Conservation (phyloP, 2,329 filamentous ascomycete genomes). For the Paradendryphiella salina region DNA sequence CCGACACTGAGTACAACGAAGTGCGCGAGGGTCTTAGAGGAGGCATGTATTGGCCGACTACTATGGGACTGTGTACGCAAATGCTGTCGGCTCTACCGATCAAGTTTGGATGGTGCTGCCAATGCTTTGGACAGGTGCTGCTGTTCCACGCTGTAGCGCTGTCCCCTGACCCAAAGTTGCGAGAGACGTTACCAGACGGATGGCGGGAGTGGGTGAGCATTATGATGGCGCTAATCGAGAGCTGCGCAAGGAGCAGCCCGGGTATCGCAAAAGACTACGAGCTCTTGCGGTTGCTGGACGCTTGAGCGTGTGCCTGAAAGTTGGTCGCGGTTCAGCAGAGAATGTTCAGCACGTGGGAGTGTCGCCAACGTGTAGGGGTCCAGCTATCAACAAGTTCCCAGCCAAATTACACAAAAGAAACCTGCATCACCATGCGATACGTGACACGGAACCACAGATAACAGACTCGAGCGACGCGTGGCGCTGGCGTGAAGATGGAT, state of each 20-base stretch:
- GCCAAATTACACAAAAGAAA: neutral
- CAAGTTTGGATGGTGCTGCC: constrained; percentile 47
- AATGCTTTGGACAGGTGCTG: constrained; percentile 45
- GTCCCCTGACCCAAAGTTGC: constrained; percentile 33
- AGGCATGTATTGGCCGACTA: constrained; percentile 46
- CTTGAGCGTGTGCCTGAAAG: neutral
- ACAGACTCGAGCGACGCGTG: neutral
- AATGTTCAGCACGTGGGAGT: neutral
- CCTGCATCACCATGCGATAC: constrained; percentile 2
- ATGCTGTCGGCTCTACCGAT: constrained; percentile 44
- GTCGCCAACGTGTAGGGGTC: neutral
- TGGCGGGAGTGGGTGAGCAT: constrained; percentile 45
- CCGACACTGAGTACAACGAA: constrained; percentile 39
- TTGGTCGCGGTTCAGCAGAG: neutral
- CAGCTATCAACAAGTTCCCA: neutral
- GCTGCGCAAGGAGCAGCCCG: constrained; percentile 39
- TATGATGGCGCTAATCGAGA: constrained; percentile 44
- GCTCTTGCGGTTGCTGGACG: constrained; percentile 38
- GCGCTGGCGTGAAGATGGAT: neutral
- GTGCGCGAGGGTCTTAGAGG: constrained; percentile 35
- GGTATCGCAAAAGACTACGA: constrained; percentile 44
- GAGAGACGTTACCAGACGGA: constrained; percentile 39
- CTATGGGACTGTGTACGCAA: constrained; percentile 42
- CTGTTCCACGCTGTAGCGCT: constrained; percentile 40
- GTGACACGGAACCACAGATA: neutral